A percentile compares a stretch with the other conserved stretches of the same genome.
Evolutionary conservation across 108 stramenopile genomes (phyloP).

Genomic region (Discostella stelligeroides): DNA sequence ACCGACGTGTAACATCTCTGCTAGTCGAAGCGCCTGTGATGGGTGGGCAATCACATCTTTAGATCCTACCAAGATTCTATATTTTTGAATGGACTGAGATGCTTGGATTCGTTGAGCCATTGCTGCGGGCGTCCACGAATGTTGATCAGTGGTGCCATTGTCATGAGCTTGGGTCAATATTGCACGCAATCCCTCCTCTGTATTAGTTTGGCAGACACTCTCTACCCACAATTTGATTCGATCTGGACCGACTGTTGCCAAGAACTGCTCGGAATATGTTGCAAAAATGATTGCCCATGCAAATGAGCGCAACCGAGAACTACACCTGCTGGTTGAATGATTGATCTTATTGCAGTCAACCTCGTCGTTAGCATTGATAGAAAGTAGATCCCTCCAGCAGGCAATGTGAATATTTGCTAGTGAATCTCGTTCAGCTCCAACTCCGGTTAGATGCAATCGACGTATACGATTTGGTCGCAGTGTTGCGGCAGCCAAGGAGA

Average conservation of each 20-base stretch:
- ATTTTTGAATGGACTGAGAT: conserved; percentile 7
- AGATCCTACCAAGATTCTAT: conserved; percentile 53
- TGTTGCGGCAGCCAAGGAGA: conserved; percentile 60
- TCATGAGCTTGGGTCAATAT: conserved; percentile 58
- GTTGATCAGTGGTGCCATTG: conserved; percentile 4
- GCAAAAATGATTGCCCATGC: conserved; percentile 64
- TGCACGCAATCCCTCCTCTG: conserved; percentile 53
- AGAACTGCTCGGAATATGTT: conserved; percentile 61
- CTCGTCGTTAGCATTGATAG: conserved; percentile 10
- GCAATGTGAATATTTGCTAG: conserved; percentile 46
- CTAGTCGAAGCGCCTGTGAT: conserved; percentile 25
- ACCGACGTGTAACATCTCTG: conserved; percentile 13
- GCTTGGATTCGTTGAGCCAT: conserved; percentile 55
- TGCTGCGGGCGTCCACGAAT: conserved; percentile 48
- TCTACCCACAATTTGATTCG: conserved; percentile 52
- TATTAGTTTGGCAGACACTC: conserved; percentile 41
- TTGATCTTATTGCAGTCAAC: not conserved
- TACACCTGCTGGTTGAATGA: conserved; percentile 20
- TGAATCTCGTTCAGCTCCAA: conserved; percentile 52
- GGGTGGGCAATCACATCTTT: conserved; percentile 59
- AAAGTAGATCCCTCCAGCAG: conserved; percentile 57
- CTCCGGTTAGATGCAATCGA: conserved; percentile 65
- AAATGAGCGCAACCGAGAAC: conserved; percentile 52
- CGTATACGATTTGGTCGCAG: conserved; percentile 46
- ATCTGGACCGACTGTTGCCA: conserved; percentile 29